These are phyloP conservation scores for Xerocomus potaroensis DNA, from an alignment of 768 basidiomycete species.

Conservation along the genomic window DNA sequence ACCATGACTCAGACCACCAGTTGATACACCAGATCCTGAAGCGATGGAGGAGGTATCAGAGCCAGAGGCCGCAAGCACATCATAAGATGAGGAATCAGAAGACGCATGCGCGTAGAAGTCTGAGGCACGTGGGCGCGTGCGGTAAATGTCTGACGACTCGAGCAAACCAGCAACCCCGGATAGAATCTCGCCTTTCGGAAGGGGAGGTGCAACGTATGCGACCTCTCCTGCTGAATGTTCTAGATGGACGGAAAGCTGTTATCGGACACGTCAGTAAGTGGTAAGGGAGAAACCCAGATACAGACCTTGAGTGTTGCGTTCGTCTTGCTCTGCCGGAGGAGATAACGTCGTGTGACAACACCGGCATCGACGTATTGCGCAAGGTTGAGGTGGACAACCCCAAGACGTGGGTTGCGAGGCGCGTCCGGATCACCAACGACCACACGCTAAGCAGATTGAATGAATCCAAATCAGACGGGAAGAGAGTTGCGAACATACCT, in stretches of 20 bases:
- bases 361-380: conserved; percentile 67
- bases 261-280: neutral
- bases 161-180: conserved; percentile 62
- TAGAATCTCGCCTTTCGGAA: conserved; percentile 69
- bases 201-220: conserved; percentile 57
- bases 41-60: conserved; percentile 21
- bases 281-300: neutral
- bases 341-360: conserved; percentile 56
- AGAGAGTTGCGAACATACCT: conserved; percentile 29
- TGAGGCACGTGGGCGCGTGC: conserved; percentile 46
- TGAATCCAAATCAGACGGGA: neutral
- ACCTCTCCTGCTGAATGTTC: conserved; percentile 52
- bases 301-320: conserved; percentile 72
- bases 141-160: conserved; percentile 47
- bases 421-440: conserved; percentile 51
- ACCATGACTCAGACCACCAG: neutral
- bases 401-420: conserved; percentile 58
- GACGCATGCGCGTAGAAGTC: conserved; percentile 37
- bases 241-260: conserved; percentile 56
- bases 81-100: conserved; percentile 30
- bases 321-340: conserved; percentile 69
- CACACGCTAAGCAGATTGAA: conserved; percentile 47
- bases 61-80: conserved; percentile 1
- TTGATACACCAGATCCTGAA: conserved; percentile 9
- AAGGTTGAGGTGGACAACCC: conserved; percentile 64